These are phyloP conservation scores for Cucumis melo DNA, from an alignment of 306 rosid species.

Conservation along the genomic window DNA sequence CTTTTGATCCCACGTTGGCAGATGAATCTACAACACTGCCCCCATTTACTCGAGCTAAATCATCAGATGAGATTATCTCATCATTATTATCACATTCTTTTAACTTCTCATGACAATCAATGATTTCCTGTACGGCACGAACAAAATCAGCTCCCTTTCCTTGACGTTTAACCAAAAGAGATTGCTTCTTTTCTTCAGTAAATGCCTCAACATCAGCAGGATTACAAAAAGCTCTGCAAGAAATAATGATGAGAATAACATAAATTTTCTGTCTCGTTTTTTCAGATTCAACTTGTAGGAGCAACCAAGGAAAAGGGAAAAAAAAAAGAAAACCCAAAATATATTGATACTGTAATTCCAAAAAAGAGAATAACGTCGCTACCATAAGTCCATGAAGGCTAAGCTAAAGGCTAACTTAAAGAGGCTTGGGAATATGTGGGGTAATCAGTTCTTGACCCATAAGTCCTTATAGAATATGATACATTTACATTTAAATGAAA, in stretches of 20 bases:
- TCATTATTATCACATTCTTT: constrained; percentile 40
- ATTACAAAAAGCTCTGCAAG: constrained; percentile 80
- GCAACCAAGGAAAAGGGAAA: neutral
- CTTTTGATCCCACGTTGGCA: constrained; percentile 27
- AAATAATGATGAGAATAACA: constrained; percentile 22
- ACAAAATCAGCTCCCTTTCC: constrained; percentile 93
- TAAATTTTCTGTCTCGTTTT: neutral
- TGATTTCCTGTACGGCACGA: constrained; percentile 81
- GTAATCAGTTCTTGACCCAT: neutral
- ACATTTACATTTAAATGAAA: neutral
- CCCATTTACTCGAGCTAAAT: constrained; percentile 25
- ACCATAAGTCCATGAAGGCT: neutral
- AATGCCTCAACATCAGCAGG: constrained; percentile 96
- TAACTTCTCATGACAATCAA: constrained; percentile 60
- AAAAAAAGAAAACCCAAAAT: neutral
- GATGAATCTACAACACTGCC: constrained; percentile 30
- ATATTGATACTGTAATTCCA: neutral
- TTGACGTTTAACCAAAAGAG: constrained; percentile 73
- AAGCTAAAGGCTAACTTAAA: neutral
- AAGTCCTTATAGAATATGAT: neutral
- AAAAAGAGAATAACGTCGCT: neutral
- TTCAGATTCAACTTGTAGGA: neutral
- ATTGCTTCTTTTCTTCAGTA: constrained; percentile 89
- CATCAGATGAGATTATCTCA: constrained; percentile 27
- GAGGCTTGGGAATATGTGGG: neutral